phyloP scores from a whole-genome alignment of 352 stramenopile species.

The Globisporangium iwayamae region DNA sequence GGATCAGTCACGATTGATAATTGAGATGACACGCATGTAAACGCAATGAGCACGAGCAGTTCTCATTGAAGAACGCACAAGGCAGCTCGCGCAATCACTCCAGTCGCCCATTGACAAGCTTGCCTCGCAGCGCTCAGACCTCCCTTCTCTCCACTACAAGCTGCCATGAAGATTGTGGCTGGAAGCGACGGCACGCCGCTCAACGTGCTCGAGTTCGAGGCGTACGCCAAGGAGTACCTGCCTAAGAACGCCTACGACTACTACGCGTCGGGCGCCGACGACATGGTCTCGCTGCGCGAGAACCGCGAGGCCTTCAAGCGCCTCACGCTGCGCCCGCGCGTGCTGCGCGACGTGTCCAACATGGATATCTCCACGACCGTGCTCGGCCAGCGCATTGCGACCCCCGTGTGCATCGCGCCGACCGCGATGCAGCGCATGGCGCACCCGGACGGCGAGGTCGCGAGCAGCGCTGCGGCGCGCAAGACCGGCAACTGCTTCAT shows the following conservation, averaged over 20 bases:
- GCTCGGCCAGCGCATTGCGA: constrained; percentile 86
- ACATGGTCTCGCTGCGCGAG: constrained; percentile 83
- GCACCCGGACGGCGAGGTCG: constrained; percentile 92
- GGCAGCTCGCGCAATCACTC: not conserved
- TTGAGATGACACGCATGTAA: not conserved
- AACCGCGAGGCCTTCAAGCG: constrained; percentile 90
- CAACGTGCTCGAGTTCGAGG: constrained; percentile 90
- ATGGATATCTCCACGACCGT: constrained; percentile 91
- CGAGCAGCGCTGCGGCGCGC: constrained; percentile 72
- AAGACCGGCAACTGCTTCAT: constrained; percentile 90
- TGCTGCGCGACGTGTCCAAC: constrained; percentile 92
- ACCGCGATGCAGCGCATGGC: constrained; percentile 94
- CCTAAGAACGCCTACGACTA: constrained; percentile 92
- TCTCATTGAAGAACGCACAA: constrained; percentile 3
- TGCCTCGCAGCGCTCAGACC: not conserved
- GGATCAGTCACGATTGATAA: constrained; percentile 1
- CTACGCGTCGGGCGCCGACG: constrained; percentile 91
- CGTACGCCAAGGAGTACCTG: constrained; percentile 84
- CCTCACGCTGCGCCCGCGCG: constrained; percentile 92
- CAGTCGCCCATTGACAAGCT: constrained; percentile 8
- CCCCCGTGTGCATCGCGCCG: constrained; percentile 92
- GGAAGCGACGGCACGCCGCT: constrained; percentile 73
- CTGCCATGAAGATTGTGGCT: constrained; percentile 55
- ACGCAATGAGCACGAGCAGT: constrained; percentile 1
- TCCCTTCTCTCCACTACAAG: not conserved